Base-by-base conservation (phyloP, 2,329 filamentous ascomycete genomes). In the Fusarium mangiferae region DNA sequence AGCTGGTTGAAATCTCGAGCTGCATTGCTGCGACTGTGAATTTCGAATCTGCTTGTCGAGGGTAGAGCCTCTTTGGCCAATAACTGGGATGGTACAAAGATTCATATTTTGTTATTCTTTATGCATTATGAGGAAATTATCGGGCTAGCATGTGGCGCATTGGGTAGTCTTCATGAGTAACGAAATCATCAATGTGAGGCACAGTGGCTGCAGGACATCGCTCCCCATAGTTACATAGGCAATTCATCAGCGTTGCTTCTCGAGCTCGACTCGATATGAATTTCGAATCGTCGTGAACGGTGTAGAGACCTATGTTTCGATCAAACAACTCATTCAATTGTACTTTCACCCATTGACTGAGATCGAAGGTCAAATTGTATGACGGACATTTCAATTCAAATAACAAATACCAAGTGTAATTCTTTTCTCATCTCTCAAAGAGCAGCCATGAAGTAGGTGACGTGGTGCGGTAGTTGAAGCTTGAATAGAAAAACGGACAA, bases 341-440 rank as follows among this genome's bases (percentile, higher is more conserved):
- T 24, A 18, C 42, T 30, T 28, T 28, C 26, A 15, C 45, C 20
- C 14, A 15, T 15, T 48, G 20, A 22, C 26, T 22, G 26, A 22
- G 28, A 28, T 22, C 20, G 20, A 9, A 36, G 20, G 2, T 17
- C 11, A 48, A 13, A n/a, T n/a, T 18, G 22, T 11, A 36, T 52
- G 38, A 46, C 26, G 48, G 54, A n/a, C 35, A 38, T 67, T 52
- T 56, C 38, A 51, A 59, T 51, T 62, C 39, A 56, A 62, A 22
- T 54, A 51, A 65, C 30, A 48, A 62, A 71, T 73, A 62, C 38
- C 48, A 28, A 30, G 30, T n/a, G 28, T 44, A 71, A 48, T 57
- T 55, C 24, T 73, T 67, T 67, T 56, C 22, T n/a, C 18, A 20
- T 28, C 41, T 36, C 28, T 42, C 28, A 44, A n/a, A 56, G 41